Evolutionary conservation across 495 filamentous ascomycete species (phyloP).

Genomic region (Aspergillus mulundensis): DNA sequence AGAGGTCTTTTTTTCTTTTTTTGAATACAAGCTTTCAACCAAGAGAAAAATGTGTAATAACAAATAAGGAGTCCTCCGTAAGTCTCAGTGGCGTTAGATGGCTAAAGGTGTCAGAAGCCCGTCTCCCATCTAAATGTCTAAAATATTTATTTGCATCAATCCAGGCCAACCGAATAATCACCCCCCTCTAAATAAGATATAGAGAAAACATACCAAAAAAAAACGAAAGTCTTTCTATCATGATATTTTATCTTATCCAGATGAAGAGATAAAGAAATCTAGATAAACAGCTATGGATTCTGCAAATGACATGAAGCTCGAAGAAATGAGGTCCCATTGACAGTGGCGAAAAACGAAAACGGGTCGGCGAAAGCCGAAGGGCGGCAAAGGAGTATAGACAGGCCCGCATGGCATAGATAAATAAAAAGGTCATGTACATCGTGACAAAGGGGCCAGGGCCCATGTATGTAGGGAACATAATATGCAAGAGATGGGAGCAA

Average conservation of each 20-base stretch:
- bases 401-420: background rate
- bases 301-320: too few relatives aligned
- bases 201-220: too few relatives aligned
- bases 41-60: conserved; percentile 1
- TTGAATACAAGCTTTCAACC: background rate
- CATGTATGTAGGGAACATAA: background rate
- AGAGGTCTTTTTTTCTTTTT: background rate
- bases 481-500: background rate
- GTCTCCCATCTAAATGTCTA: too few relatives aligned
- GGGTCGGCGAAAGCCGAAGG: background rate
- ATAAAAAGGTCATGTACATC: conserved; percentile 17
- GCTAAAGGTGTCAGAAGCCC: too few relatives aligned
- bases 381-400: conserved; percentile 3
- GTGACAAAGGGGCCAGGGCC: background rate
- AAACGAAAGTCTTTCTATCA: too few relatives aligned
- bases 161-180: too few relatives aligned
- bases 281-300: too few relatives aligned
- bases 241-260: too few relatives aligned
- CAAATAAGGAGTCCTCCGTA: background rate
- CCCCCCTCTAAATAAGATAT: too few relatives aligned
- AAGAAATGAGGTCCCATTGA: background rate
- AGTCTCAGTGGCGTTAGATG: background rate
- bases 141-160: too few relatives aligned
- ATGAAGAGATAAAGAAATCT: too few relatives aligned
- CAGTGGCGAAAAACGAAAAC: background rate